These are phyloP conservation scores for Saccharomycopsis sp. DNA, from an alignment of 805 yeast genomes.

Conservation along the genomic window DNA sequence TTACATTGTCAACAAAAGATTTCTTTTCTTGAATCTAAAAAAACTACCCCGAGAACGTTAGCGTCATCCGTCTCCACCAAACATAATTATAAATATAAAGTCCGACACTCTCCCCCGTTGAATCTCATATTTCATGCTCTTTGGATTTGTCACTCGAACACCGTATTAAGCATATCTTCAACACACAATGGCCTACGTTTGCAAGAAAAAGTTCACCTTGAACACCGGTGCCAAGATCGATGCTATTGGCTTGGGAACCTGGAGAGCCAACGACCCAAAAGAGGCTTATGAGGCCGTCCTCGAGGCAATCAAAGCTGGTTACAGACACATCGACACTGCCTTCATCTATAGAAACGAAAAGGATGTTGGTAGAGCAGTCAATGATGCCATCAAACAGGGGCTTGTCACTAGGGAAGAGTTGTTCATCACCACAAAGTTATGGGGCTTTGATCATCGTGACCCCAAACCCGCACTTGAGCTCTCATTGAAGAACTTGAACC, in stretches of 20 bases:
- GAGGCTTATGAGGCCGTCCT: constrained; percentile 38
- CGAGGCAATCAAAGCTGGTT: constrained; percentile 45
- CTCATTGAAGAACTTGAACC: constrained; percentile 43
- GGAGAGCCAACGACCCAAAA: constrained; percentile 28
- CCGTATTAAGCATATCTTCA: no score
- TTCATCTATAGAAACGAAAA: constrained; percentile 51
- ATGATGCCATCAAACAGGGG: constrained; percentile 28
- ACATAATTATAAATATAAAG: no score
- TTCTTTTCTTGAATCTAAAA: no score
- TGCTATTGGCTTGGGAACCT: constrained; percentile 46
- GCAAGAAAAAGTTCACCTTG: constrained; percentile 22
- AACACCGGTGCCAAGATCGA: constrained; percentile 27
- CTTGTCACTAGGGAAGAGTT: constrained; percentile 46
- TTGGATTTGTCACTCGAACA: no score
- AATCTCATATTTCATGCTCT: no score
- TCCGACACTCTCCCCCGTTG: no score
- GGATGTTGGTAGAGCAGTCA: constrained; percentile 36
- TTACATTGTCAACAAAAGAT: no score
- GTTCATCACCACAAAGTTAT: constrained; percentile 58
- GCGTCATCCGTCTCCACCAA: no score
- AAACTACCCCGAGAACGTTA: neutral
- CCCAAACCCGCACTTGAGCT: constrained; percentile 42
- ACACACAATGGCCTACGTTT: neutral
- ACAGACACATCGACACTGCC: constrained; percentile 59
- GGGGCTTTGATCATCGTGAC: constrained; percentile 35